Base-by-base conservation (phyloP, 805 yeast species). In the Sporopachydermia quercuum region DNA sequence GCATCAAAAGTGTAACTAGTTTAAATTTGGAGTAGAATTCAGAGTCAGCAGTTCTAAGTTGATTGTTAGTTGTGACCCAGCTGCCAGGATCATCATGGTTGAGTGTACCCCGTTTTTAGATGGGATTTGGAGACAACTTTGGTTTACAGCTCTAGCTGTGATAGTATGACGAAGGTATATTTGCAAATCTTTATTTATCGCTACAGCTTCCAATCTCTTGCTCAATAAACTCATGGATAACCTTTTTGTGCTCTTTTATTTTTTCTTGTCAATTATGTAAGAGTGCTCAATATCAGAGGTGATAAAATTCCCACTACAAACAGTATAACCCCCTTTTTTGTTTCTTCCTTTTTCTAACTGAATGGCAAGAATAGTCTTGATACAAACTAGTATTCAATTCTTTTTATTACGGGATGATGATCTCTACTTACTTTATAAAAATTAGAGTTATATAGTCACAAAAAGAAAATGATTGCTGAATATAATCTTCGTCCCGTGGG, bases 401-500 rank as follows among this genome's bases (percentile, higher is more conserved):
- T 23, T 23, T 23, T 23, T 23, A 23, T 23, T 23, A 23, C 30
- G 30, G 30, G 30, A 23, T 23, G 30, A 23, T 23, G 30, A n/a
- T 23, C 30, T 23, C 30, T 23, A 23, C 30, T 23, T 23, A 23
- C 30, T 23, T 23, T 23, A 23, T 23, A 23, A 23, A 23, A 23
- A 23, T 23, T 23, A 23, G 30, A 23, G n/a, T 23, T 23, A 23
- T 23, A 23, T 23, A 23, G n/a, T 23, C 30, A 23, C 30, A 8
- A 23, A 23, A 23, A n/a, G 30, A 23, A 23, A 23, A 23, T 23
- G 30, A 23, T 23, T 23, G 30, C 30, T 23, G 13, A 23, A 23
- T 23, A 23, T 23, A 23, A 23, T 23, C 30, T 23, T 23, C 30
- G 30, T 23, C 30, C 30, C n/a, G 30, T 23, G 30, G 30, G 30